A percentile compares a stretch with the other conserved stretches of the same genome.
phyloP scores from a whole-genome alignment of 164 flowering plant genomes.

The Aristolochia fimbriata region DNA sequence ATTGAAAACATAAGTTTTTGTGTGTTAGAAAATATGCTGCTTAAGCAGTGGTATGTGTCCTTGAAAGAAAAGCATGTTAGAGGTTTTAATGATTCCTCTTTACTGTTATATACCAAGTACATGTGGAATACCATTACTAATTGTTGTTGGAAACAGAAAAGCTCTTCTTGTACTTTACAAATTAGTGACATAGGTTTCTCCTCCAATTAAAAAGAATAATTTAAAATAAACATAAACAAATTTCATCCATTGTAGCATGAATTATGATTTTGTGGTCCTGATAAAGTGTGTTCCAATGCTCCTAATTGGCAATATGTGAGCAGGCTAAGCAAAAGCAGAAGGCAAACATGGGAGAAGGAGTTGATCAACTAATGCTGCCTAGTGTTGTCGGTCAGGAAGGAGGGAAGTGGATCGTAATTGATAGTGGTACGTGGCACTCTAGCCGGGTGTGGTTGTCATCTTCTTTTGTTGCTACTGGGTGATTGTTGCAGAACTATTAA shows the following conservation, averaged over 20 bases:
- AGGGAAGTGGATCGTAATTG: conserved; percentile 88
- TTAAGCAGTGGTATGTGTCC: no score
- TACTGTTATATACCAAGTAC: not conserved
- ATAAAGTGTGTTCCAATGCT: not conserved
- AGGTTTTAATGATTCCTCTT: no score
- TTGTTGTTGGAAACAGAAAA: not conserved
- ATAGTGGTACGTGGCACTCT: conserved; percentile 52
- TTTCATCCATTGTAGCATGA: not conserved
- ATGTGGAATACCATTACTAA: not conserved
- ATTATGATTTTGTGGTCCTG: not conserved
- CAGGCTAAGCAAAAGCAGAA: conserved; percentile 77
- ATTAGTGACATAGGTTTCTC: not conserved
- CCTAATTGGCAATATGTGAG: not conserved
- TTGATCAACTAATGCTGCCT: conserved; percentile 44
- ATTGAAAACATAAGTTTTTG: not conserved
- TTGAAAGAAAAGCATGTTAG: no score
- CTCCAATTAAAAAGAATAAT: not conserved
- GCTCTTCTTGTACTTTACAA: not conserved
- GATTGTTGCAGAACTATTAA: no score
- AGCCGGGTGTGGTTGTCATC: not conserved
- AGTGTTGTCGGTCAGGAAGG: conserved; percentile 70
- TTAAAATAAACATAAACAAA: not conserved
- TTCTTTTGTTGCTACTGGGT: no score
- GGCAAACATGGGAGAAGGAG: conserved; percentile 18
- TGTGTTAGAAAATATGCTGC: not conserved